A percentile compares a stretch with the other conserved stretches of the same genome.
Evolutionary conservation across 139 green algal genomes (phyloP).

Genomic region (Tetradesmus lagerheimii): DNA sequence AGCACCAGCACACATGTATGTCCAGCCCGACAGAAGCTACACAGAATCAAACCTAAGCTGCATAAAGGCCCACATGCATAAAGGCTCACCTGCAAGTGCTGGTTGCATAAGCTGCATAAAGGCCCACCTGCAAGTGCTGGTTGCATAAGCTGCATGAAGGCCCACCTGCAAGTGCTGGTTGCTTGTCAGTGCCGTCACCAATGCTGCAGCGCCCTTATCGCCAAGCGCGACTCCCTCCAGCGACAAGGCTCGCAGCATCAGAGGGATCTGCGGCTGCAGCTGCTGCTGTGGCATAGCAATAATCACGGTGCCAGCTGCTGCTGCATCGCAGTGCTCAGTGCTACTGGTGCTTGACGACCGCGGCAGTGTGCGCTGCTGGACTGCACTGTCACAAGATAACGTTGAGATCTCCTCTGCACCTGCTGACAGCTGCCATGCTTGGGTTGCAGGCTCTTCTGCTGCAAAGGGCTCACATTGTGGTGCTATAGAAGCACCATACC

Average conservation of each 20-base stretch:
- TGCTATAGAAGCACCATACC: background rate
- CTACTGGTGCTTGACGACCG: background rate
- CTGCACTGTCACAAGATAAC: background rate
- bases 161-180: constrained; percentile 31
- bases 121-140: too few species aligned
- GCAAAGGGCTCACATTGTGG: background rate
- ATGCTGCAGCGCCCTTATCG: constrained; percentile 32
- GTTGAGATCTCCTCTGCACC: background rate
- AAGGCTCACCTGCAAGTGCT: too few species aligned
- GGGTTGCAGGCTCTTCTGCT: background rate
- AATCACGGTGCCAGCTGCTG: background rate
- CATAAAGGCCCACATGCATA: too few species aligned
- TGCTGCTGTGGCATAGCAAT: background rate
- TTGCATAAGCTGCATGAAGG: background rate
- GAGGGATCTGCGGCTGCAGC: background rate
- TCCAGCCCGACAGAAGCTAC: too few species aligned
- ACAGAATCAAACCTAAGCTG: too few species aligned
- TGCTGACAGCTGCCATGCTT: background rate
- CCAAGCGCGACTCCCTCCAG: constrained; percentile 32
- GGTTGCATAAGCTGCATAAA: too few species aligned
- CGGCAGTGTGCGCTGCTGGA: background rate
- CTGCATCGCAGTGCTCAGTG: background rate
- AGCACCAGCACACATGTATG: too few species aligned
- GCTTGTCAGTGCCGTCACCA: background rate
- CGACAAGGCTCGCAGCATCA: background rate